Base-by-base conservation (phyloP, 805 yeast genomes). In the Wickerhamiella allomyrinae region DNA sequence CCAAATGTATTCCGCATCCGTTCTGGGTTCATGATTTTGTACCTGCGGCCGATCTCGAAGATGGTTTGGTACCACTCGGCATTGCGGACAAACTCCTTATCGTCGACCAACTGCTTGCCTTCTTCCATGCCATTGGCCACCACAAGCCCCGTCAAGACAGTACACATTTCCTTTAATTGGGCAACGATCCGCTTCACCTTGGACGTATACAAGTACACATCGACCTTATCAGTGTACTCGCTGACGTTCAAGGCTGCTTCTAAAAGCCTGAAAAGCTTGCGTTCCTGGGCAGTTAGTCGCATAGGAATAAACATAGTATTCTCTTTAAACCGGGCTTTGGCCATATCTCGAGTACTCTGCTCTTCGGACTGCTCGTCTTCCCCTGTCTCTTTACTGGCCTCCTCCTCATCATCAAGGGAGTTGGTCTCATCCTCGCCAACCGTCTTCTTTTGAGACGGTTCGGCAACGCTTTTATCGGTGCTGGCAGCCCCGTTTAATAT, bases 21-120 rank as follows among this genome's bases (percentile, higher is more conserved):
- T 50, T 81, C 86, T 0, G 93, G 93, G 53, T 81, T 81, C 86
- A 81, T 77, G 51, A 82, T 76, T 56, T 81, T 81, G 61, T 81
- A 81, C 35, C 91, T 67, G 52, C 91, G 67, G 20, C 91, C 91
- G 46, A 81, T 74, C 59, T 81, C 91, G 57, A 81, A 81, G 7
- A 81, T 64, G 34, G 60, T 61, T 54, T 80, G 69, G 57, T 75
- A 81, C 86, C 87, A 82, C 25, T 71, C 74, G 3, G 80, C 77
- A 56, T 80, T 78, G 45, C 76, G 77, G 35, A 70, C 66, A 51
- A 79, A 81, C 49, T 78, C 77, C 54, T 76, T 77, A 55, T 77
- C 71, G 44, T 77, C 74, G 7, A 56, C 43, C 47, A 81, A 63
- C 37, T 63, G 67, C 50, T 76, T 76, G 6, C 93, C 93, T 29